phyloP scores from a whole-genome alignment of 2,329 filamentous ascomycete genomes.

The Alternaria incomplexa region DNA sequence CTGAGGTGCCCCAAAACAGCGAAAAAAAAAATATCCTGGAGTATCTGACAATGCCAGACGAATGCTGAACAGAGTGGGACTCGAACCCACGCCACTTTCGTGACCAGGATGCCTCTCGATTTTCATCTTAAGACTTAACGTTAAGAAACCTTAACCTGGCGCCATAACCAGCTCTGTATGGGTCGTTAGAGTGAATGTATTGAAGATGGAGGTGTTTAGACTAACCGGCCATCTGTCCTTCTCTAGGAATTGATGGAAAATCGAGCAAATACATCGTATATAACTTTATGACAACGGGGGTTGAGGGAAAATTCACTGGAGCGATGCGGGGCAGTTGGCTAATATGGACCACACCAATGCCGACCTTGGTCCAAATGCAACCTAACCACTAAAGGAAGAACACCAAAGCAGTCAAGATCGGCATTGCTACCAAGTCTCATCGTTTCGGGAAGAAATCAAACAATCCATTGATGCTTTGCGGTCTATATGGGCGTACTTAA shows the following conservation, averaged over 20 bases:
- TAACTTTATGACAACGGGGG: not conserved
- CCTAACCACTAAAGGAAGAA: not conserved
- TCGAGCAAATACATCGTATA: not conserved
- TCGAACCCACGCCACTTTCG: constrained; percentile 44
- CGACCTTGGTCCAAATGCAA: not conserved
- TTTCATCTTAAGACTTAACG: not conserved
- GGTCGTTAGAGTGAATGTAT: not conserved
- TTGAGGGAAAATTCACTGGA: not conserved
- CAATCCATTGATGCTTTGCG: not conserved
- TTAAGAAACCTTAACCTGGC: constrained; percentile 46
- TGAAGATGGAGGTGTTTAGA: not conserved
- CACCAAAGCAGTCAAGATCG: not conserved
- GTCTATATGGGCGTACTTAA: not conserved
- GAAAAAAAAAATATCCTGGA: constrained; percentile 30
- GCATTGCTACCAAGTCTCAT: not conserved
- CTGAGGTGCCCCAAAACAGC: not conserved
- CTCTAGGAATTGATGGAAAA: not conserved
- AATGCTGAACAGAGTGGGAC: constrained; percentile 49
- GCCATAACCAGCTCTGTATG: constrained; percentile 41
- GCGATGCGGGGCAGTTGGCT: not conserved
- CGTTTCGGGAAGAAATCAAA: not conserved
- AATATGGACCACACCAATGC: not conserved
- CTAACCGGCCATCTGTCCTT: not conserved
- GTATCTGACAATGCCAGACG: constrained; percentile 24
- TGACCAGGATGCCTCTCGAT: constrained; percentile 37